Evolutionary conservation across 139 green algal species (phyloP), one percentile per base, ranked within the genome.

Genomic region (Coelastrella sp.): DNA sequence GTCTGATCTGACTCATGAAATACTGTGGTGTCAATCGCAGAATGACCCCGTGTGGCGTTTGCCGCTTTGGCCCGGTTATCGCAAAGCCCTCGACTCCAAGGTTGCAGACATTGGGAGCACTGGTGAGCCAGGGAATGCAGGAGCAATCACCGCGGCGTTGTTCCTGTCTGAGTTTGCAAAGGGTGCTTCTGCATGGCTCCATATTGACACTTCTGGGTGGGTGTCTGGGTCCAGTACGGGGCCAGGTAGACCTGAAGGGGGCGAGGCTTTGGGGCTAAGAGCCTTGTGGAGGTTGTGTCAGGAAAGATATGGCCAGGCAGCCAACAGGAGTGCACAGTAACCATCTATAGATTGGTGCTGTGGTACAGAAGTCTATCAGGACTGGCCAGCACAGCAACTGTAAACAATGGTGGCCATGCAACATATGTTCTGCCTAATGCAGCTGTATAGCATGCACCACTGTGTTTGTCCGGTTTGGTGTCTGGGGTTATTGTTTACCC

Each of bases 31-130:
- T n/a, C n/a, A n/a, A n/a, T 64, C 41, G 37, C 78, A 91, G 88
- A 41, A n/a, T 34, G 93, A 96, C 72, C 88, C 86, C 23, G 43
- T 96, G 37, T 96, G 93, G 93, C 89, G 92, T 9, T 79, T 96
- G 83, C 93, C 93, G 5, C 88, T 96, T 57, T 86, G 89, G 50
- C 60, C 45, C 9, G 78, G 60, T 34, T 93, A 92, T 74, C 77
- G 78, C 40, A 88, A 86, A 66, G 62, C 85, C 69, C 84, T 96
- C 5, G 91, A 94, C 64, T 89, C 64, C 74, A 93, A 94, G 85
- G 88, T 94, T 25, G 76, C 84, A 5, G 88, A 89, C 87, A 72
- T 86, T 4, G 30, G 76, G 43, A 80, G 34, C 41, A 64, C 51
- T 13, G 81, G 51, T 19, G 81, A 76, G 38, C 67, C 79, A 11